Percentiles rank a stretch among this genome's conserved stretches.
phyloP scores from a whole-genome alignment of 495 filamentous ascomycete species.

The Rusavskia elegans region DNA sequence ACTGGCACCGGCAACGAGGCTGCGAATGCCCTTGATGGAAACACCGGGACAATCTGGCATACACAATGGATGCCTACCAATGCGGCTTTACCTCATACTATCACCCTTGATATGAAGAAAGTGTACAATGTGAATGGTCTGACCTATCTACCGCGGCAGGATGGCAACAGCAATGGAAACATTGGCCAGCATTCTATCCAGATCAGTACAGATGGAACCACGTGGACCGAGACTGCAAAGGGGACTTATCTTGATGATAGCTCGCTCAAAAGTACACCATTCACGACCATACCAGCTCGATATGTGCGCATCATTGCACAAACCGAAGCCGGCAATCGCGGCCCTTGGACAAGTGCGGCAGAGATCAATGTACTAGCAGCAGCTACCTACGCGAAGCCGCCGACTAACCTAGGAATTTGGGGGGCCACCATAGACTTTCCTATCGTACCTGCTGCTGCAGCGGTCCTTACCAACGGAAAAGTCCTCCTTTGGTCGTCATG shows the following conservation, averaged over 20 bases:
- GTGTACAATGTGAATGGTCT: constrained; percentile 2
- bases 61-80: constrained; percentile 12
- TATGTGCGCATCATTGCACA: constrained; percentile 23
- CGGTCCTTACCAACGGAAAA: constrained; percentile 21
- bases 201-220: constrained; percentile 16
- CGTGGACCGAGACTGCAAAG: constrained; percentile 23
- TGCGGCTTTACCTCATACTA: constrained; percentile 15
- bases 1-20: constrained; percentile 11
- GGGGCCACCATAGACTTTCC: constrained; percentile 36
- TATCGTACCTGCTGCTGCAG: constrained; percentile 30
- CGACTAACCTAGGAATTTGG: constrained; percentile 19
- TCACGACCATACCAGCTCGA: constrained; percentile 20
- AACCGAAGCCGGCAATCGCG: constrained; percentile 20
- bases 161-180: constrained; percentile 1
- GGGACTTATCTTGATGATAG: constrained; percentile 28
- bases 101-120: constrained; percentile 21
- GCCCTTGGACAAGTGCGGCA: constrained; percentile 22
- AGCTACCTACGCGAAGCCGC: constrained; percentile 2
- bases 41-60: constrained; percentile 16
- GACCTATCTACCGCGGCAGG: constrained; percentile 2
- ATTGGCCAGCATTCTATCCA: constrained; percentile 2
- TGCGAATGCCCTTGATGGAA: constrained; percentile 14
- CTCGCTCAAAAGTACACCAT: constrained; percentile 24
- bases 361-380: constrained; percentile 14
- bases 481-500: constrained; percentile 31